Conservation (phyloP, 345 rosid species). For the Limnanthes douglasii region DNA sequence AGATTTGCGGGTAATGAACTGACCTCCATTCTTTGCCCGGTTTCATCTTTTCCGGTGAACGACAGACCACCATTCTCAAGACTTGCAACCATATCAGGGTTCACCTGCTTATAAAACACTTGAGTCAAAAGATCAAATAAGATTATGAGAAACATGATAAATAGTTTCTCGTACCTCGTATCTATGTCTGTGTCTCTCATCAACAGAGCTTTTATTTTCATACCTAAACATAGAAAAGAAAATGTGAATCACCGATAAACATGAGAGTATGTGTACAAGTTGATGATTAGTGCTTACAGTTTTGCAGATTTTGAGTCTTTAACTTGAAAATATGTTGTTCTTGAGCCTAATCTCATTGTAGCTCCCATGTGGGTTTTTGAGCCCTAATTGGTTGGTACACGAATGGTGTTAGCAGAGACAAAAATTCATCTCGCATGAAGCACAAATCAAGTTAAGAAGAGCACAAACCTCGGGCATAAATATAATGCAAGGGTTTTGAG, state of each 20-base stretch:
- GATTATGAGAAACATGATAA: not conserved
- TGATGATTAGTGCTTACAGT: conserved; percentile 11
- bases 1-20: not conserved
- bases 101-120: conserved; percentile 37
- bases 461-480: conserved; percentile 86
- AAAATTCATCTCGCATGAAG: too few species aligned
- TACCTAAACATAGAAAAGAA: conserved; percentile 28
- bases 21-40: conserved; percentile 87
- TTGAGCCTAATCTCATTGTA: conserved; percentile 23
- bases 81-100: conserved; percentile 61
- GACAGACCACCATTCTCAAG: conserved; percentile 70
- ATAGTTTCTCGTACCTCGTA: conserved; percentile 46
- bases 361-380: conserved; percentile 24
- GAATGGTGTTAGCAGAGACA: too few species aligned
- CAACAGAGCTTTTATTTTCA: conserved; percentile 45
- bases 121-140: not conserved
- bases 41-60: conserved; percentile 87
- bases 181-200: conserved; percentile 97
- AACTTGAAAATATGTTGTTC: conserved; percentile 17
- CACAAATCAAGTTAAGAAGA: not conserved
- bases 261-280: not conserved
- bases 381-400: too few species aligned
- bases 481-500: conserved; percentile 67
- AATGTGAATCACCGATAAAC: conserved; percentile 1
- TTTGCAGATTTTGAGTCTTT: conserved; percentile 19